Evolutionary conservation across 2,329 filamentous ascomycete genomes (phyloP), one percentile per base, ranked within the genome.

Genomic region (Exutisphaerella laricina): DNA sequence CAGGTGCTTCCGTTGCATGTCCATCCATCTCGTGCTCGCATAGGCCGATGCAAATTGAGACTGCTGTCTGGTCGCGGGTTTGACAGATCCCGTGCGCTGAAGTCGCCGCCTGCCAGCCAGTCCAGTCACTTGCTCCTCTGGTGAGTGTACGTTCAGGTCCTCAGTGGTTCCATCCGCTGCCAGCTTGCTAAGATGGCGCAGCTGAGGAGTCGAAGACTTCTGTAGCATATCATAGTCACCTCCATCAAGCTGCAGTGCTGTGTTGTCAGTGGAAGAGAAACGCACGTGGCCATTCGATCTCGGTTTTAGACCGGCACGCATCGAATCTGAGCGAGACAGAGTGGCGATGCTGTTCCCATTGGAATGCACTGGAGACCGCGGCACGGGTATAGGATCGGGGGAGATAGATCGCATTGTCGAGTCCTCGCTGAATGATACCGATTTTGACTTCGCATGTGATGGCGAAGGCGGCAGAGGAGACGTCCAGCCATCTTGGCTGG

Each of bases 1-100:
- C 40, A 98, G 70, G 59, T 96, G 97, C 63, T 97, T 90, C 18
- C 92, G 80, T 63, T 98, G 90, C 62, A 94, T 92, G 65, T 98
- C 92, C 90, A 98, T 98, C 92, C 92, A 98, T 62, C 90, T 94
- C 82, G 50, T 86, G 80, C 83, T 88, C 92, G 55, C 53, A 40
- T 53, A 64, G 48, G 57, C 60, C 16, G 57, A 64, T 18, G 54
- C 54, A 43, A 64, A 64, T 29, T 52, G 38, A 7, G 54, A 57
- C 36, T 59, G 48, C 26, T 49, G 13, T 69, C 69, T 53, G 75
- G 79, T 49, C 77, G 78, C 40, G 67, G 69, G 39, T 68, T 66
- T 14, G 72, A 75, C 58, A 71, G 76, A 18, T 77, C 76, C 50
- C 3, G 58, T 56, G 35, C 88, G 77, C 65, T 96, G 92, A 40